Conservation (phyloP, 1,284 basidiomycete species). For the Ganoderma sinense region DNA sequence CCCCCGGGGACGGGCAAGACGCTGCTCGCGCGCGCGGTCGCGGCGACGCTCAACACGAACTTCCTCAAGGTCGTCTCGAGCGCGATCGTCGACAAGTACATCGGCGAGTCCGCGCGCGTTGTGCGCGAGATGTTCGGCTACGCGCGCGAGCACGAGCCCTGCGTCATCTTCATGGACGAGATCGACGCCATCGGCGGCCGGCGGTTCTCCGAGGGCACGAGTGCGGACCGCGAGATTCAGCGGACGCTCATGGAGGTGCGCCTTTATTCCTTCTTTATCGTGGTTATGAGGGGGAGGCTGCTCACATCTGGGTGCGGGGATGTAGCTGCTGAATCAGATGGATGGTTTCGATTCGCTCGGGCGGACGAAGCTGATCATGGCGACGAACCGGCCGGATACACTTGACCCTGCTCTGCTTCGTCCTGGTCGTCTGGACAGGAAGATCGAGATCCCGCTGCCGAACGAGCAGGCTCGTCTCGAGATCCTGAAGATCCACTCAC, state of each 20-base stretch:
- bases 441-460: slow-evolving; percentile 98
- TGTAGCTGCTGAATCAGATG: slow-evolving; percentile 96
- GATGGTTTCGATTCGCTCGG: slow-evolving; percentile 99
- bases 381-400: slow-evolving; percentile 96
- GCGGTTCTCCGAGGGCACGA: slow-evolving; percentile 97
- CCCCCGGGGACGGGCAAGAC: slow-evolving; percentile 98
- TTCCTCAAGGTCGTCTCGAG: slow-evolving; percentile 99
- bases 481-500: slow-evolving; percentile 97
- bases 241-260: slow-evolving; percentile 96
- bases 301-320: not conserved
- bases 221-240: slow-evolving; percentile 98
- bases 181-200: slow-evolving; percentile 98
- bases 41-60: slow-evolving; percentile 95
- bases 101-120: slow-evolving; percentile 95
- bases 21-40: slow-evolving; percentile 93
- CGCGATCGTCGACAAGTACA: slow-evolving; percentile 99
- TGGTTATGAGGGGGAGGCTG: not conserved
- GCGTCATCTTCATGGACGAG: slow-evolving; percentile 99
- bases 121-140: slow-evolving; percentile 99
- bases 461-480: slow-evolving; percentile 97
- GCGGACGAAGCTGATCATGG: slow-evolving; percentile 98
- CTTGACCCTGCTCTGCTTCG: slow-evolving; percentile 97
- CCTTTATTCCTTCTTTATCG: not conserved
- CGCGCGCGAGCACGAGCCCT: slow-evolving; percentile 96
- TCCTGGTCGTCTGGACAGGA: slow-evolving; percentile 95